A percentile compares a stretch with the other conserved stretches of the same genome.
These are phyloP conservation scores for Silene conica DNA, from an alignment of 148 eudicot genomes.

Conservation along the genomic window DNA sequence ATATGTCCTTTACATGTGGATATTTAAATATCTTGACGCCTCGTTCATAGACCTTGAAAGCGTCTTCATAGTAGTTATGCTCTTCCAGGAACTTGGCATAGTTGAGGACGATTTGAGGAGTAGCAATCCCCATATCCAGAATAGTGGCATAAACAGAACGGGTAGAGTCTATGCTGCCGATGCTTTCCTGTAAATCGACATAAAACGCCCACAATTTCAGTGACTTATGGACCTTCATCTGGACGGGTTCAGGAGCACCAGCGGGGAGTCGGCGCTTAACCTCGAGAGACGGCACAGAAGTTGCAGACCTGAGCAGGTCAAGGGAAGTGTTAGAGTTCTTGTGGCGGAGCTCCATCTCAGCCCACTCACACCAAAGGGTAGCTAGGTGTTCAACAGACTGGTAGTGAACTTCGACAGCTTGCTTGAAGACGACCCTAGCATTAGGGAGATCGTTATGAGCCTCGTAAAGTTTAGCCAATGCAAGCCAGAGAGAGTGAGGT, in stretches of 20 bases:
- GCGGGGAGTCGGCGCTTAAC: constrained; percentile 87
- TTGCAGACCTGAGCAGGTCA: constrained; percentile 84
- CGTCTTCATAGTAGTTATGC: constrained; percentile 89
- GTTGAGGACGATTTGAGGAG: constrained; percentile 89
- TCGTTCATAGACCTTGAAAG: constrained; percentile 93
- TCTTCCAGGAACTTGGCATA: constrained; percentile 92
- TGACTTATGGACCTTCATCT: constrained; percentile 81
- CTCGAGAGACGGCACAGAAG: constrained; percentile 80
- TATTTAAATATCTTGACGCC: constrained; percentile 94
- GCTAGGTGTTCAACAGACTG: constrained; percentile 85
- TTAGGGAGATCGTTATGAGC: constrained; percentile 64
- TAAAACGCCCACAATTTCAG: constrained; percentile 83
- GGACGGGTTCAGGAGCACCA: constrained; percentile 89
- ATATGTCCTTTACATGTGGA: constrained; percentile 94
- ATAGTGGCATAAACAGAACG: constrained; percentile 86
- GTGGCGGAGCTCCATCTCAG: constrained; percentile 89
- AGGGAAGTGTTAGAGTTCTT: constrained; percentile 47
- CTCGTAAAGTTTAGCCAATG: constrained; percentile 87
- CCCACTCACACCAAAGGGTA: constrained; percentile 98
- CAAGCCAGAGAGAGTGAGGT: constrained; percentile 92
- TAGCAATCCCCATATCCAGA: constrained; percentile 85
- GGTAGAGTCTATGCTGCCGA: constrained; percentile 79
- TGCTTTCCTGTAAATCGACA: constrained; percentile 90
- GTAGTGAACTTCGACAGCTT: constrained; percentile 89
- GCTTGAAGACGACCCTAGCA: constrained; percentile 83